Base-by-base conservation (phyloP, 352 stramenopile genomes). In the Globisporangium spiculum region DNA sequence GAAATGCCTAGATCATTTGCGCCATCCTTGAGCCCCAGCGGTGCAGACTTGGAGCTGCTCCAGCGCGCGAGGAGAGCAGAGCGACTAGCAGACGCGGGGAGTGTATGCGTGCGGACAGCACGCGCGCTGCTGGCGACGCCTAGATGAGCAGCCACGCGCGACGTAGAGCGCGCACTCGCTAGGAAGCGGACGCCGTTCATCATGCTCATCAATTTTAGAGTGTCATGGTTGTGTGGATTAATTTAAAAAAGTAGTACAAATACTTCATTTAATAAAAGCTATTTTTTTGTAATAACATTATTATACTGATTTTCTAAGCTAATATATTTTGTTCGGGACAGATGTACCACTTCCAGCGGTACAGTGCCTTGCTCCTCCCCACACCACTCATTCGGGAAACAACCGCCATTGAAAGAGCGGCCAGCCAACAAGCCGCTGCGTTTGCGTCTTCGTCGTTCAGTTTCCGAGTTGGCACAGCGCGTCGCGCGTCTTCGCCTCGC, bases 11-110 rank as follows among this genome's bases (percentile, higher is more conserved):
- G 71, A 26, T 41, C 60, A 1, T 67, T 74, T 8, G 72, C 66
- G 22, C 76, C 75, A n/a, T 81, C 71, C 52, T 87, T 88, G 1
- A 88, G 54, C 0, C 80, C 83, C 50, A 88, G 71, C 34, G 81
- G 74, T 52, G 77, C 74, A 24, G 57, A 3, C 18, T 60, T 72
- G 10, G 62, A 54, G 34, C 67, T 67, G 50, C 38, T 76, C 38
- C 63, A 64, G 66, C 74, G 59, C 34, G 46, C 44, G 22, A 53
- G 16, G 16, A 67, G 50, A 27, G 26, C 18, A 9, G 60, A 41
- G 55, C 55, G 55, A 8, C 30, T 5, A 18, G n/a, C 3, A 26
- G 24, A 26, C 4, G 14, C 44, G 18, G 16, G 5, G 18, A 46
- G 1, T 14, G 44, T 27, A 18, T 10, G 20, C 1, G 1, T 48